A percentile compares a stretch with the other conserved stretches of the same genome.
These are phyloP conservation scores for Magnaporthales sp. DNA, from an alignment of 2,329 filamentous ascomycete genomes.

Conservation along the genomic window DNA sequence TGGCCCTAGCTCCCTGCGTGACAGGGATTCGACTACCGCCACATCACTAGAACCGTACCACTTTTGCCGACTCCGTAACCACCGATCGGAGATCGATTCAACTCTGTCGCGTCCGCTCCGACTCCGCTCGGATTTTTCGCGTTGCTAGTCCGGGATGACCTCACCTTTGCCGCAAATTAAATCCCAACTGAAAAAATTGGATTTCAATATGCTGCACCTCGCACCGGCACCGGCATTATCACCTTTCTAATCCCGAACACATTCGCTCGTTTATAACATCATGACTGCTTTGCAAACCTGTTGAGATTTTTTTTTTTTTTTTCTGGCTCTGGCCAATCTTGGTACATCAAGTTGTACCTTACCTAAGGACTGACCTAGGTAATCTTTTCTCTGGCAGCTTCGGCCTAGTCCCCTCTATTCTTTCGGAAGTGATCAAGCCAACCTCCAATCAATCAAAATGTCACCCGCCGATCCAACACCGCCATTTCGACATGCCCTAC, in stretches of 20 bases:
- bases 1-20: constrained; percentile 7
- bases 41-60: not conserved
- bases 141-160: not conserved
- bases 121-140: not conserved
- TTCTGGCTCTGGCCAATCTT: not conserved
- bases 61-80: not conserved
- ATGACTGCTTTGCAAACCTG: not conserved
- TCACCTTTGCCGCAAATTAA: not conserved
- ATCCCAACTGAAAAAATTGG: not conserved
- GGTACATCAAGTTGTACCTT: not conserved
- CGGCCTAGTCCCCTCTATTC: not conserved
- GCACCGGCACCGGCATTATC: not conserved
- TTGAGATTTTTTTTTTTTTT: not conserved
- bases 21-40: not conserved
- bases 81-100: not conserved
- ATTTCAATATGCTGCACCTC: not conserved
- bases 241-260: not conserved
- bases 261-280: not conserved
- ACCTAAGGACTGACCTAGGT: no score
- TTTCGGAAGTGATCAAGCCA: not conserved
- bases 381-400: not conserved
- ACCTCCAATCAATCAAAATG: not conserved
- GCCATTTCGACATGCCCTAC: constrained; percentile 51
- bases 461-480: constrained; percentile 14
- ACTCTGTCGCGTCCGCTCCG: not conserved